phyloP scores from a whole-genome alignment of 352 stramenopile species.

The Globisporangium recalcitrans region DNA sequence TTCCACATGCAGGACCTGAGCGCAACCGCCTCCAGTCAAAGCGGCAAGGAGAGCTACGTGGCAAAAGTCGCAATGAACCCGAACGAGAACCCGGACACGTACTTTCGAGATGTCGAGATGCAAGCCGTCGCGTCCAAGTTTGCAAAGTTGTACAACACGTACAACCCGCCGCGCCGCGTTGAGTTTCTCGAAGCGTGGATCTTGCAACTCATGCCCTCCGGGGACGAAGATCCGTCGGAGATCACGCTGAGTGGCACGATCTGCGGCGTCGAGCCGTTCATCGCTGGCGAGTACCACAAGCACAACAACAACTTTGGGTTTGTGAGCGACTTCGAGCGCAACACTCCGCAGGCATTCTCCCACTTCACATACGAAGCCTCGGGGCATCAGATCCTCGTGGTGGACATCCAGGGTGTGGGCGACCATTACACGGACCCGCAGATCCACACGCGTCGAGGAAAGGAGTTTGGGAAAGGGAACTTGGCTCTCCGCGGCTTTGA shows the following conservation, averaged over 20 bases:
- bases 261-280: slow-evolving; percentile 74
- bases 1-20: slow-evolving; percentile 74
- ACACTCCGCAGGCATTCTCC: slow-evolving; percentile 86
- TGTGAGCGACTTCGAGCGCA: slow-evolving; percentile 73
- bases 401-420: slow-evolving; percentile 93
- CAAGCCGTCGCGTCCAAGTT: slow-evolving; percentile 79
- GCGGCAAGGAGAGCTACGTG: slow-evolving; percentile 37
- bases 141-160: slow-evolving; percentile 75
- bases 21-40: not conserved
- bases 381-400: slow-evolving; percentile 88
- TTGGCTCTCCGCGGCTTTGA: slow-evolving; percentile 62
- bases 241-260: slow-evolving; percentile 62
- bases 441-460: slow-evolving; percentile 80
- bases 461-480: slow-evolving; percentile 84
- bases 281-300: slow-evolving; percentile 77
- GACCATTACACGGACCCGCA: slow-evolving; percentile 96
- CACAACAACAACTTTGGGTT: slow-evolving; percentile 85
- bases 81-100: slow-evolving; percentile 76
- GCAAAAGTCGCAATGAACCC: slow-evolving; percentile 78
- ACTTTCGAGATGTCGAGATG: slow-evolving; percentile 86
- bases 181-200: slow-evolving; percentile 78
- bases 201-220: slow-evolving; percentile 51
- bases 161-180: slow-evolving; percentile 68
- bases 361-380: slow-evolving; percentile 91
- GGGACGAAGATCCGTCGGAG: slow-evolving; percentile 25